Percentiles rank a stretch among this genome's conserved stretches.
Evolutionary conservation across 2,329 filamentous ascomycete genomes (phyloP).

Genomic region (Chrysosporium queenslandicum): DNA sequence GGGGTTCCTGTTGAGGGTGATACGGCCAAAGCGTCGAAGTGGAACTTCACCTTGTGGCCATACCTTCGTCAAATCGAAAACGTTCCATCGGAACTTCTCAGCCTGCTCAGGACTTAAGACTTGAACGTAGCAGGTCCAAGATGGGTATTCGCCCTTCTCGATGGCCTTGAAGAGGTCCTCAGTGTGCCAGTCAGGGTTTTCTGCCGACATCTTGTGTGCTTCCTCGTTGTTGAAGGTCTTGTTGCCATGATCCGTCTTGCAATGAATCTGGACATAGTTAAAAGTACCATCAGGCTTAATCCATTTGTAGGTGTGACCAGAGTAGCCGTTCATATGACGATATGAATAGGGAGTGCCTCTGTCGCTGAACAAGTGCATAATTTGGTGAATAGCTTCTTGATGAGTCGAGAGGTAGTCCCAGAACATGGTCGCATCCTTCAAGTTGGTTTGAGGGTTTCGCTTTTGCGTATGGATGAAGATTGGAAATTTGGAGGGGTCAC

Average conservation of each 20-base stretch:
- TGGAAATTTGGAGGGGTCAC: conserved; percentile 63
- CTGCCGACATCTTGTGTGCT: conserved; percentile 43
- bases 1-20: conserved; percentile 56
- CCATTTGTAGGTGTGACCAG: conserved; percentile 58
- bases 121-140: conserved; percentile 57
- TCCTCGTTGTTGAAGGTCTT: conserved; percentile 52
- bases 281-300: conserved; percentile 56
- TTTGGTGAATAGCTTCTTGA: conserved; percentile 53
- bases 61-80: conserved; percentile 61
- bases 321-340: conserved; percentile 59
- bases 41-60: conserved; percentile 57
- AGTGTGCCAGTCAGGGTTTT: conserved; percentile 54
- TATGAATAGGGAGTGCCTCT: conserved; percentile 56
- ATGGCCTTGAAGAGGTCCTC: conserved; percentile 58
- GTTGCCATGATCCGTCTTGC: conserved; percentile 53
- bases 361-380: conserved; percentile 58
- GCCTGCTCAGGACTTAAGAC: conserved; percentile 53
- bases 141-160: conserved; percentile 49
- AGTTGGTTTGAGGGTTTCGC: conserved; percentile 59
- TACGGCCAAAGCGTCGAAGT: conserved; percentile 49
- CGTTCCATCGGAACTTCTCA: conserved; percentile 51
- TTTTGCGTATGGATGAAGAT: conserved; percentile 67
- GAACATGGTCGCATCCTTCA: conserved; percentile 60
- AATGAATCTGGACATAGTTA: conserved; percentile 56
- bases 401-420: conserved; percentile 55